phyloP scores from a whole-genome alignment of 495 filamentous ascomycete genomes.

The Aspergillus ostianus region DNA sequence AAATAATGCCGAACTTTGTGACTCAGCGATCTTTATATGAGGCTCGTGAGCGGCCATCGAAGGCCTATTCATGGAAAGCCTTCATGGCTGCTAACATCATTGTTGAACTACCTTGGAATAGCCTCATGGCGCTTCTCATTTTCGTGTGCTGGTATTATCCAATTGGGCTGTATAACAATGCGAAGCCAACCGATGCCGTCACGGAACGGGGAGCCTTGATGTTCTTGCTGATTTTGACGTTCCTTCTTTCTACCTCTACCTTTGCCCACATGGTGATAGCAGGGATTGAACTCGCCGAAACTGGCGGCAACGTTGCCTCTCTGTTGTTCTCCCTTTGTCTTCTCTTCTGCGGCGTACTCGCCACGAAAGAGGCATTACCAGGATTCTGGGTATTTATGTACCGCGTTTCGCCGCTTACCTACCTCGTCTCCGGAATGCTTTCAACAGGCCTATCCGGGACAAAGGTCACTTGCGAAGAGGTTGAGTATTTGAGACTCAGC shows the following conservation, averaged over 20 bases:
- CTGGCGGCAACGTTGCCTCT: conserved; percentile 60
- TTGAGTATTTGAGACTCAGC: conserved; percentile 56
- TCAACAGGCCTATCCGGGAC: conserved; percentile 61
- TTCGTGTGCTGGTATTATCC: conserved; percentile 69
- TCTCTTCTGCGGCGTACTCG: conserved; percentile 67
- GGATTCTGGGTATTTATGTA: conserved; percentile 87
- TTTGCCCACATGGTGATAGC: conserved; percentile 67
- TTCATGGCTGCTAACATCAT: conserved; percentile 70
- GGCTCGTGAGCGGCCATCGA: conserved; percentile 67
- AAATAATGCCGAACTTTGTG: conserved; percentile 73
- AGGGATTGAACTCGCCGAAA: conserved; percentile 60
- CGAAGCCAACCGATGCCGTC: conserved; percentile 40
- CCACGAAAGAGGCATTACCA: conserved; percentile 57
- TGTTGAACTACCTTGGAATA: conserved; percentile 72
- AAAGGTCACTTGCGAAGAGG: conserved; percentile 51
- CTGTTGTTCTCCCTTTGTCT: conserved; percentile 61
- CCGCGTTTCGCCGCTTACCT: conserved; percentile 70
- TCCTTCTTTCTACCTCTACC: conserved; percentile 59
- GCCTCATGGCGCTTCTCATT: conserved; percentile 61
- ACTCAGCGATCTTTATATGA: conserved; percentile 69
- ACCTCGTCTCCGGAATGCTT: conserved; percentile 64
- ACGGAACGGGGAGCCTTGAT: conserved; percentile 57
- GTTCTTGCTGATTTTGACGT: conserved; percentile 54
- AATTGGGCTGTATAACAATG: conserved; percentile 60
- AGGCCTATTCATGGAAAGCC: conserved; percentile 72